Conservation (phyloP, 768 basidiomycete species). For the Dioszegia aurantiaca region DNA sequence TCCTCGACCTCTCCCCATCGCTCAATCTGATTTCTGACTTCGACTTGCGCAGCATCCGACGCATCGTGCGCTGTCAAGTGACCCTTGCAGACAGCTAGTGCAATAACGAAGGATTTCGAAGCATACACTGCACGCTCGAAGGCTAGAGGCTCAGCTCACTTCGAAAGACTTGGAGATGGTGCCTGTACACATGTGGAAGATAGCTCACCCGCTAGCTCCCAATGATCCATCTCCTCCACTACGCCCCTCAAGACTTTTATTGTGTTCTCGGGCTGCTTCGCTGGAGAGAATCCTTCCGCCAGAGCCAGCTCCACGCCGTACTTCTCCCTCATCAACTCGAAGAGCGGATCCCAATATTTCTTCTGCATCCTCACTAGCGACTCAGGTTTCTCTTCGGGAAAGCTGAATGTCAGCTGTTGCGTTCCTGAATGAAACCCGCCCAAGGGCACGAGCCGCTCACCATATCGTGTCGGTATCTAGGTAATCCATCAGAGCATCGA, state of each 20-base stretch:
- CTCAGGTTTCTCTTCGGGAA: conserved; percentile 74
- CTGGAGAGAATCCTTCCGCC: conserved; percentile 69
- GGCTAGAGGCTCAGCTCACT: conserved; percentile 59
- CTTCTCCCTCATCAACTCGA: conserved; percentile 69
- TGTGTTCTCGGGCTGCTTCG: conserved; percentile 68
- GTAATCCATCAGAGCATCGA: conserved; percentile 70
- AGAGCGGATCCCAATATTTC: conserved; percentile 81
- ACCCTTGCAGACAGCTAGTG: conserved; percentile 74
- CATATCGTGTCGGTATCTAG: conserved; percentile 80
- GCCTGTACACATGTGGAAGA: too few species aligned
- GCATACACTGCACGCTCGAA: conserved; percentile 87
- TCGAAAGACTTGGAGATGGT: too few species aligned
- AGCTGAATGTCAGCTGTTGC: conserved; percentile 57
- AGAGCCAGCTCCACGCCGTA: conserved; percentile 68
- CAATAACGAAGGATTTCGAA: conserved; percentile 87
- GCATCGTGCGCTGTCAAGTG: conserved; percentile 78
- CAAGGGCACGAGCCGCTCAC: conserved; percentile 31
- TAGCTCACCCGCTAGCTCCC: conserved; percentile 88
- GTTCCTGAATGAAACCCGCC: neutral
- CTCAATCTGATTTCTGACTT: conserved; percentile 92
- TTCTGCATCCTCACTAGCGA: conserved; percentile 73
- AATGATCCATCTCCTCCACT: conserved; percentile 67
- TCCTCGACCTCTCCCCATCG: conserved; percentile 99
- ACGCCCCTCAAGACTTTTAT: conserved; percentile 61
- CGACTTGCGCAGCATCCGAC: conserved; percentile 77